A percentile compares a stretch with the other conserved stretches of the same genome.
Evolutionary conservation across 1,284 basidiomycete genomes (phyloP).

Genomic region (Tylopilus sp.): DNA sequence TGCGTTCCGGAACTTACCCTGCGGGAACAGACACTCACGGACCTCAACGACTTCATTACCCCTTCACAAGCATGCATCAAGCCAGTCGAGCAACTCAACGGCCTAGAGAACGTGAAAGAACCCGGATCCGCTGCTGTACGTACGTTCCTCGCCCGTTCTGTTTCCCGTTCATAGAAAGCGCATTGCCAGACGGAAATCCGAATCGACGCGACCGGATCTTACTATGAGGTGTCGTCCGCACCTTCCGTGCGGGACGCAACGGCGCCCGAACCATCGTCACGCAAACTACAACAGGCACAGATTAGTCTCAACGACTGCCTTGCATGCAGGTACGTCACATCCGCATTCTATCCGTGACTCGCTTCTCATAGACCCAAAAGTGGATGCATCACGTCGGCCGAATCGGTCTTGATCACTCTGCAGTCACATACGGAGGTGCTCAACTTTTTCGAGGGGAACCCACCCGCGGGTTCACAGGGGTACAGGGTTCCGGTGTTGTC

Average conservation of each 20-base stretch:
- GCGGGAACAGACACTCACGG: constrained; percentile 72
- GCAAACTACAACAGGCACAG: constrained; percentile 86
- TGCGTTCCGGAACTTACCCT: not conserved
- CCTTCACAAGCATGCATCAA: constrained; percentile 99
- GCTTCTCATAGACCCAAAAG: constrained; percentile 51
- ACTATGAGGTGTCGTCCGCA: constrained; percentile 67
- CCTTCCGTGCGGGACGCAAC: constrained; percentile 26
- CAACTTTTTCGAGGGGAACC: constrained; percentile 65
- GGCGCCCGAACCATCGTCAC: constrained; percentile 31
- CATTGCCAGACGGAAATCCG: constrained; percentile 77
- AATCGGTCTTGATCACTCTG: constrained; percentile 95
- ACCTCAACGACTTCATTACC: constrained; percentile 97
- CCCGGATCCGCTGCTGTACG: constrained; percentile 61
- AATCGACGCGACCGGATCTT: constrained; percentile 77
- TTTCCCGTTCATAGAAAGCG: constrained; percentile 4
- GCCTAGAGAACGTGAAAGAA: constrained; percentile 42
- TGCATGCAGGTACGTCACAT: constrained; percentile 71
- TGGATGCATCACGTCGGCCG: constrained; percentile 97
- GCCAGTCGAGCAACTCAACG: constrained; percentile 75
- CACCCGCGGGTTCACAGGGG: constrained; percentile 37
- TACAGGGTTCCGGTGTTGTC: constrained; percentile 76
- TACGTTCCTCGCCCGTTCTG: not conserved
- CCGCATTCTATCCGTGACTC: not conserved
- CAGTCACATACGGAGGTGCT: constrained; percentile 95
- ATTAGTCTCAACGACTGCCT: constrained; percentile 96